phyloP scores from a whole-genome alignment of 2,329 filamentous ascomycete genomes.

The Penicillium italicum region DNA sequence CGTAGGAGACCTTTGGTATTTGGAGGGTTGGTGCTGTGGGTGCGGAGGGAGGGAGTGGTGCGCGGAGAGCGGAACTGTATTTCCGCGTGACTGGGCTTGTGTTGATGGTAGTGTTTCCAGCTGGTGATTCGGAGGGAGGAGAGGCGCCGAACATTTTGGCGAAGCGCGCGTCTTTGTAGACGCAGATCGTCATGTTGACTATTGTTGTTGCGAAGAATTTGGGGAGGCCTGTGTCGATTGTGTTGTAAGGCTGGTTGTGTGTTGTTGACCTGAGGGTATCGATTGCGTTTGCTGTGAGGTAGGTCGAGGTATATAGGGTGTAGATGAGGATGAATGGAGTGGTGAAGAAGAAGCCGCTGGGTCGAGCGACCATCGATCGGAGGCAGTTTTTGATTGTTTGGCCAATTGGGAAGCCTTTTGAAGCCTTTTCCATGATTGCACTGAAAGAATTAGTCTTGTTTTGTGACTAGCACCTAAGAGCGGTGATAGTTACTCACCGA shows the following conservation, averaged over 20 bases:
- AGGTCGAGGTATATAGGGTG: slow-evolving; percentile 78
- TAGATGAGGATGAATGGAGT: slow-evolving; percentile 51
- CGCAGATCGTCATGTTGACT: slow-evolving; percentile 80
- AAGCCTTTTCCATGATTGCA: slow-evolving; percentile 50
- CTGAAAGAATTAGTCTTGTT: slow-evolving; percentile 24
- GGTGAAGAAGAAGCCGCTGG: slow-evolving; percentile 44
- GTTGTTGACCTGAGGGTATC: slow-evolving; percentile 74
- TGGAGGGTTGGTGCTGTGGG: slow-evolving; percentile 28
- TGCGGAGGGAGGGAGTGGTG: not conserved
- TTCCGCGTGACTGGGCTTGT: not conserved
- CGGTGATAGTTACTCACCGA: slow-evolving; percentile 51
- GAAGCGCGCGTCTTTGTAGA: slow-evolving; percentile 87
- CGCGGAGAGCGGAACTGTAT: slow-evolving; percentile 12
- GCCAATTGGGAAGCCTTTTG: slow-evolving; percentile 43
- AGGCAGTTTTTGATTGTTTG: slow-evolving; percentile 42
- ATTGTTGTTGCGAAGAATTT: slow-evolving; percentile 79
- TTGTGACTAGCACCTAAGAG: not conserved
- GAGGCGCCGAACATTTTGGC: slow-evolving; percentile 73
- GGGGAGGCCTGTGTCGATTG: slow-evolving; percentile 66
- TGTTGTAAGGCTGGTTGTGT: slow-evolving; percentile 52
- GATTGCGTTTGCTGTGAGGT: slow-evolving; percentile 80
- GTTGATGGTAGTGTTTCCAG: slow-evolving; percentile 7
- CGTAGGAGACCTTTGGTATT: slow-evolving; percentile 68
- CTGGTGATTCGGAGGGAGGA: slow-evolving; percentile 40
- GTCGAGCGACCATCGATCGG: slow-evolving; percentile 39